phyloP scores from a whole-genome alignment of 2,329 filamentous ascomycete species.

The Byssochlamys sp. region DNA sequence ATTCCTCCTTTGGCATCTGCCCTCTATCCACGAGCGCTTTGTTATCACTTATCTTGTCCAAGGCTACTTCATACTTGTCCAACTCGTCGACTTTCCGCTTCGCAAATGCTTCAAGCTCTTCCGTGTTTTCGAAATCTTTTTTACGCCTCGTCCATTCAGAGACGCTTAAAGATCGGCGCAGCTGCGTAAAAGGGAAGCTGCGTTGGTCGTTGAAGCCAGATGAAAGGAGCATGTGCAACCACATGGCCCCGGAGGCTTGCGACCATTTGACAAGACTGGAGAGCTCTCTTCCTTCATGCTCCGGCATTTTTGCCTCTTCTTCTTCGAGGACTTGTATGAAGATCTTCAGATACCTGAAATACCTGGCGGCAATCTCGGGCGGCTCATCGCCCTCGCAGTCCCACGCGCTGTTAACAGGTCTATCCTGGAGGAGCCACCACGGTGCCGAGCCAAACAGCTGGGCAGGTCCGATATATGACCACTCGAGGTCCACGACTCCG shows the following conservation, averaged over 20 bases:
- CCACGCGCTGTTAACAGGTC: slow-evolving; percentile 20
- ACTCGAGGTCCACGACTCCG: slow-evolving; percentile 29
- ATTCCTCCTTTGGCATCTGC: slow-evolving; percentile 18
- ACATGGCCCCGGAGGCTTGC: slow-evolving; percentile 25
- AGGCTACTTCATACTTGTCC: slow-evolving; percentile 20
- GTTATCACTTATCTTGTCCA: slow-evolving; percentile 20
- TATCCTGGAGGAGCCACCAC: slow-evolving; percentile 29
- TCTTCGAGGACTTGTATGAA: slow-evolving; percentile 23
- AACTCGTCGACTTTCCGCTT: slow-evolving; percentile 18
- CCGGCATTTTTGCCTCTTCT: slow-evolving; percentile 20
- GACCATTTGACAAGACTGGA: slow-evolving; percentile 27
- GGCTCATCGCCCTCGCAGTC: slow-evolving; percentile 13
- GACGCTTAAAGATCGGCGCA: slow-evolving; percentile 12
- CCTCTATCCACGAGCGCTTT: slow-evolving; percentile 20
- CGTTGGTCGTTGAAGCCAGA: slow-evolving; percentile 22
- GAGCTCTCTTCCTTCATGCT: slow-evolving; percentile 5
- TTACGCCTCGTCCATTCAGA: slow-evolving; percentile 14
- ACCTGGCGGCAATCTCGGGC: slow-evolving; percentile 14
- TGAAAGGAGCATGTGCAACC: slow-evolving; percentile 26
- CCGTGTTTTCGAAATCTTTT: slow-evolving; percentile 11
- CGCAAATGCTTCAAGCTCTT: slow-evolving; percentile 16
- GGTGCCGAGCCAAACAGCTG: slow-evolving; percentile 29
- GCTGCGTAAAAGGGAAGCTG: slow-evolving; percentile 22
- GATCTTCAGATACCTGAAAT: slow-evolving; percentile 20
- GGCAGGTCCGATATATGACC: slow-evolving; percentile 29